A percentile compares a stretch with the other conserved stretches of the same genome.
Conservation (phyloP, 164 flowering plant species). For the Aristolochia contorta region DNA sequence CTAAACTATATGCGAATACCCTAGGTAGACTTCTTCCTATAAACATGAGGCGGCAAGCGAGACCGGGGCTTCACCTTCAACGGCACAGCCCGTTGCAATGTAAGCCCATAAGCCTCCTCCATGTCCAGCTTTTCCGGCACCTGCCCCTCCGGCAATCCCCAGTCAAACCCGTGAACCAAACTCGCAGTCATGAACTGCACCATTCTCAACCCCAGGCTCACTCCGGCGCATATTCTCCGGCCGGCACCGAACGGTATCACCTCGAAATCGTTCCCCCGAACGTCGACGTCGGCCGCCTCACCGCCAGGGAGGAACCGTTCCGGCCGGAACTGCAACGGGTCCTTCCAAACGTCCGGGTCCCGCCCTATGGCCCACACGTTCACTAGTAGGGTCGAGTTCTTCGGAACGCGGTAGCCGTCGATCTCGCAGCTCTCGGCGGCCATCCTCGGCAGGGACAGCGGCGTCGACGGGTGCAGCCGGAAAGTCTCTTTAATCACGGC, state of each 20-base stretch:
- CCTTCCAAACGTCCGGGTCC: constrained; percentile 60
- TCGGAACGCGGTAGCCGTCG: constrained; percentile 68
- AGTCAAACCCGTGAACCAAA: constrained; percentile 59
- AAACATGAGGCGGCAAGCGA: constrained; percentile 25
- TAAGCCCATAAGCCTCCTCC: constrained; percentile 82
- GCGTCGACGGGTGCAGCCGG: constrained; percentile 86
- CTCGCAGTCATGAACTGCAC: constrained; percentile 59
- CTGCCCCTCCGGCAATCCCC: constrained; percentile 41
- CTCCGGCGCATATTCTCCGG: constrained; percentile 75
- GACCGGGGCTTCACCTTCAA: constrained; percentile 40
- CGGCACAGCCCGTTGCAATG: constrained; percentile 58
- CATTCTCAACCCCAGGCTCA: constrained; percentile 65
- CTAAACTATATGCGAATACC: too few relatives aligned
- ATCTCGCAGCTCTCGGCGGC: constrained; percentile 54
- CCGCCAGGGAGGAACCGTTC: constrained; percentile 63
- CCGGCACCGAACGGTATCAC: constrained; percentile 87
- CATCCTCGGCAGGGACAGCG: constrained; percentile 65
- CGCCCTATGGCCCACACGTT: constrained; percentile 83
- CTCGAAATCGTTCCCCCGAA: constrained; percentile 65
- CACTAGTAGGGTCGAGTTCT: constrained; percentile 50
- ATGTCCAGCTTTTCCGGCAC: constrained; percentile 46
- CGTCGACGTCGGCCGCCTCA: constrained; percentile 40
- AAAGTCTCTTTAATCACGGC: constrained; percentile 71
- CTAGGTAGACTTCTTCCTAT: neutral
- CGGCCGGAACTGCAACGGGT: constrained; percentile 62